These are phyloP conservation scores for Sporisorium scitamineum DNA, from an alignment of 1,284 basidiomycete species.

Conservation along the genomic window DNA sequence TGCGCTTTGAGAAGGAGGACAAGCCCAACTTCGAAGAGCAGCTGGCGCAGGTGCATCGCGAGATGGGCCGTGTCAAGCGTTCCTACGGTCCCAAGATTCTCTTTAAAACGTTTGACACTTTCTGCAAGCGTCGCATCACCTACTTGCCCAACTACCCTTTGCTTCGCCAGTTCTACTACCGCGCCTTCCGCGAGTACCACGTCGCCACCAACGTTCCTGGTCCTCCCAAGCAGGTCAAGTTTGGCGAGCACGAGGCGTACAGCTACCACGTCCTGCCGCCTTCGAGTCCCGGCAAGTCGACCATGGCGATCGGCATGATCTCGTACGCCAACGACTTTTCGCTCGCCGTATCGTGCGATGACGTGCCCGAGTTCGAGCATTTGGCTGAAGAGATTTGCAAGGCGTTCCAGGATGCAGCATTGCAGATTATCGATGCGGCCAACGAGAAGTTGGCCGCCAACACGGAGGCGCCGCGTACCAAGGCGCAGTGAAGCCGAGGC, in stretches of 20 bases:
- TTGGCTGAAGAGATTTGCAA: constrained; percentile 62
- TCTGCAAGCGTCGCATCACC: constrained; percentile 53
- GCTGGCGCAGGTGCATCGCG: constrained; percentile 61
- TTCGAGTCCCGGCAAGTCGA: constrained; percentile 65
- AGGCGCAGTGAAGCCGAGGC: constrained; percentile 42
- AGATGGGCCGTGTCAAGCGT: constrained; percentile 66
- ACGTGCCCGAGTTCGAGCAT: constrained; percentile 61
- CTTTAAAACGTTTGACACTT: constrained; percentile 54
- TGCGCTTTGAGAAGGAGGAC: constrained; percentile 59
- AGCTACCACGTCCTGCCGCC: constrained; percentile 68
- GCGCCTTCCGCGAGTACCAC: constrained; percentile 66
- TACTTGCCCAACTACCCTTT: constrained; percentile 65
- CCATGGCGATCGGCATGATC: constrained; percentile 68
- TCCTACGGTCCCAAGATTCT: constrained; percentile 63
- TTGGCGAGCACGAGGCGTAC: constrained; percentile 66
- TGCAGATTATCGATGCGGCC: constrained; percentile 62
- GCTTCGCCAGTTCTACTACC: constrained; percentile 60
- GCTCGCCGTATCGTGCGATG: constrained; percentile 67
- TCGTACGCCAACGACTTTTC: constrained; percentile 66
- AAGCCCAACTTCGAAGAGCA: constrained; percentile 53
- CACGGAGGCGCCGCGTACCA: constrained; percentile 19
- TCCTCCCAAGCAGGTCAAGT: constrained; percentile 63
- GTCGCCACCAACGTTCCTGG: constrained; percentile 68
- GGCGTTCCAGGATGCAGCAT: constrained; percentile 63
- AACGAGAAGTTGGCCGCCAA: constrained; percentile 30